Conservation (phyloP, 805 yeast species). For the Candida caryicola region DNA sequence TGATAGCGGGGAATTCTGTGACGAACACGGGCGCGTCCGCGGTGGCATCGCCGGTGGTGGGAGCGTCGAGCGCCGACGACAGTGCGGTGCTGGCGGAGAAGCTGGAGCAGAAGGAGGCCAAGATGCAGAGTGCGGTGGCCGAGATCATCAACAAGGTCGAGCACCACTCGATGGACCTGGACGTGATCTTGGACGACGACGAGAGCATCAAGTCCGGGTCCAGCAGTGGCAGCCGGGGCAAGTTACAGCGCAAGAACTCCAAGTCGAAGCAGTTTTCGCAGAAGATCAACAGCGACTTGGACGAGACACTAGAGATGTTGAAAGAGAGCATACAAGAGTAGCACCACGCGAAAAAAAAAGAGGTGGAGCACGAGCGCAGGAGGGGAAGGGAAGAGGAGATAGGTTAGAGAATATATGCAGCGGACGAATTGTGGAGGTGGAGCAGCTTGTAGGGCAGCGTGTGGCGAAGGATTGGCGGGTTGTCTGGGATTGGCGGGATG, state of each 20-base stretch:
- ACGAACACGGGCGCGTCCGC: background rate
- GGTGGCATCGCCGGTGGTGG: conserved; percentile 3
- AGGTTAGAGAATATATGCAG: too few species aligned
- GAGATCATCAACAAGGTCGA: conserved; percentile 1
- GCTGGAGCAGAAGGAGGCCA: background rate
- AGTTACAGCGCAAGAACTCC: conserved; percentile 25
- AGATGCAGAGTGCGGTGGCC: background rate
- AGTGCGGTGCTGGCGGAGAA: background rate
- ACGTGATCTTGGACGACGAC: conserved; percentile 9
- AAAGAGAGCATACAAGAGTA: conserved; percentile 33
- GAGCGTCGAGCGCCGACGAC: background rate
- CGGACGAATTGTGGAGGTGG: too few species aligned
- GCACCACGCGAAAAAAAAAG: too few species aligned
- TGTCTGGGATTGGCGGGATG: too few species aligned
- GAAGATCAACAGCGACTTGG: conserved; percentile 33
- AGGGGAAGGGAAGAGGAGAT: too few species aligned
- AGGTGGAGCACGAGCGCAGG: too few species aligned
- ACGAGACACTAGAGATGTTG: conserved; percentile 38
- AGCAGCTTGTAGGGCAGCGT: too few species aligned
- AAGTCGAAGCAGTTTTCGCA: conserved; percentile 33
- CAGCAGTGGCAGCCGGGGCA: conserved; percentile 5
- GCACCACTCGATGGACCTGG: background rate
- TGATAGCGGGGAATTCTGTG: conserved; percentile 2
- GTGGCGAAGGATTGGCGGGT: too few species aligned
- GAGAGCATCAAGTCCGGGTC: conserved; percentile 9